Conservation (phyloP, 371 early-diverging fungal species). For the Syncephalastrum sp. region DNA sequence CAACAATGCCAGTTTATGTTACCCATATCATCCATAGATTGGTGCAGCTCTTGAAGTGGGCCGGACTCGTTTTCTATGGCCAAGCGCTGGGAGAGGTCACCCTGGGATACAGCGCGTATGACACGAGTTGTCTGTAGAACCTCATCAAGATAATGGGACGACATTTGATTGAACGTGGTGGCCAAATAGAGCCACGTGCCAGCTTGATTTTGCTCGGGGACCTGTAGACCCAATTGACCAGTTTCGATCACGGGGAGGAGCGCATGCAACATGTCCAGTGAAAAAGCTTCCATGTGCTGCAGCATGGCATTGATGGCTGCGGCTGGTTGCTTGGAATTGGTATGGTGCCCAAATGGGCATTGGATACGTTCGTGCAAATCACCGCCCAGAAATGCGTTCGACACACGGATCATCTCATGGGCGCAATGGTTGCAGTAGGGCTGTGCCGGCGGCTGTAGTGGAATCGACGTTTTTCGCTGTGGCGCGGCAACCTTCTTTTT, state of each 20-base stretch:
- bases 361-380: no score
- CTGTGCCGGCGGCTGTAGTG: no score
- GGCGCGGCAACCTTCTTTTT: no score
- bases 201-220: no score
- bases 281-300: not conserved
- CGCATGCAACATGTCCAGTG: not conserved
- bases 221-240: not conserved
- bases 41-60: not conserved
- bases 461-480: no score
- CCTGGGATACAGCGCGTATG: not conserved
- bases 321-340: not conserved
- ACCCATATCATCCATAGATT: conserved; percentile 2
- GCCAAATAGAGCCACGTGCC: no score
- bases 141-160: not conserved
- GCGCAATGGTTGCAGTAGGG: no score
- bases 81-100: not conserved
- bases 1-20: not conserved
- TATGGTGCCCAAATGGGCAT: not conserved
- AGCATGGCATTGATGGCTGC: conserved; percentile 3
- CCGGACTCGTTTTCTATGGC: not conserved
- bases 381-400: no score
- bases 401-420: no score
- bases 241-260: not conserved
- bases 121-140: not conserved
- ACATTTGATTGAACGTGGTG: not conserved